Evolutionary conservation across 2,329 filamentous ascomycete genomes (phyloP).

Genomic region (Claviceps citrina): DNA sequence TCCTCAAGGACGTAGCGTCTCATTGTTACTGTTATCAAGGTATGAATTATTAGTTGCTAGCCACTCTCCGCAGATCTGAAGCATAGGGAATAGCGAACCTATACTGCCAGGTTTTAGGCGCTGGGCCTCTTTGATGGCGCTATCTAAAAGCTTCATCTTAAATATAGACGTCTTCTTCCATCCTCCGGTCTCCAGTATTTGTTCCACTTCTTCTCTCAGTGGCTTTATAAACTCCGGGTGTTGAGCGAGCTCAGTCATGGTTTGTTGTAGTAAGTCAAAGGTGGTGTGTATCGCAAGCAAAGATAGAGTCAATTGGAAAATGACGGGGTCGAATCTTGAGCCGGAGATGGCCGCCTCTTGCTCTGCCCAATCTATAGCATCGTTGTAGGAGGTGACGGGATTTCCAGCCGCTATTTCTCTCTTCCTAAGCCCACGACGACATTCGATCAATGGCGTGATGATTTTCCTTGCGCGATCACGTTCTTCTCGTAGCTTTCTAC

Average conservation of each 20-base stretch:
- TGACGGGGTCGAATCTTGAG: conserved; percentile 6
- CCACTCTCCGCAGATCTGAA: too few species aligned
- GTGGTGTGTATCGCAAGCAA: conserved; percentile 42
- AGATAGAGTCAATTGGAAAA: conserved; percentile 13
- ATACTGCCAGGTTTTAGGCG: conserved; percentile 21
- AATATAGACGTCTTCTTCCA: conserved; percentile 31
- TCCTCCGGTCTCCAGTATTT: conserved; percentile 7
- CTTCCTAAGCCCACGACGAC: conserved; percentile 27
- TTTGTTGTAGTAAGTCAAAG: conserved; percentile 14
- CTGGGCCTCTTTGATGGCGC: conserved; percentile 35
- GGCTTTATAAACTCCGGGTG: conserved; percentile 21
- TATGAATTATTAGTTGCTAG: neutral
- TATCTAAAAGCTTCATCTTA: conserved; percentile 32
- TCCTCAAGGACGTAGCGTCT: conserved; percentile 5
- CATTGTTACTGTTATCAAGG: neutral
- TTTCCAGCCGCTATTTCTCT: conserved; percentile 14
- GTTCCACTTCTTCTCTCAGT: conserved; percentile 26
- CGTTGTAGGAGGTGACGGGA: conserved; percentile 24
- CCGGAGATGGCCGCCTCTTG: conserved; percentile 28
- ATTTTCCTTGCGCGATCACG: conserved; percentile 4
- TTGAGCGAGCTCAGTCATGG: conserved; percentile 21
- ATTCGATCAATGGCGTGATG: conserved; percentile 25
- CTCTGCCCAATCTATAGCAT: conserved; percentile 41
- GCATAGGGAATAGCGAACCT: too few species aligned
- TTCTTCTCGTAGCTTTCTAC: conserved; percentile 15